Evolutionary conservation across 371 early-diverging fungal species (phyloP), one percentile per base, ranked within the genome.

Genomic region (Mortierella sp.): DNA sequence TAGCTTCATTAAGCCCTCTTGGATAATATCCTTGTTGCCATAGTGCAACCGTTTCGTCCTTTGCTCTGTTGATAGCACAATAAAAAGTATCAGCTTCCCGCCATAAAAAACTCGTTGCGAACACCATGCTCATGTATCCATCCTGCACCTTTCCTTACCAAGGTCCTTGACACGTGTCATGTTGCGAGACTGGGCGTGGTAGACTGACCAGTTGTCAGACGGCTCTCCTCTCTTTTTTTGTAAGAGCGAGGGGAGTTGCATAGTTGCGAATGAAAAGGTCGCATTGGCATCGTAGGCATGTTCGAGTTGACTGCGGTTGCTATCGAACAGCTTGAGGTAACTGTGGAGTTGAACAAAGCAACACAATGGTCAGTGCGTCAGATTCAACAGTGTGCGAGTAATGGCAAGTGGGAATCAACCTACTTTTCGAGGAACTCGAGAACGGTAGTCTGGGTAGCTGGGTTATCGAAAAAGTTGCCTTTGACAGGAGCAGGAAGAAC

Each of bases 341-440:
- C 76, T 74, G 53, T 3, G 19, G 14, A 27, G 13, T 8, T 9
- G 21, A 51, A 12, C 23, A 23, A 39, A 21, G 30, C 34, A 10
- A 34, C 4, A 34, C 34, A 34, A 34, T 34, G 7, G 34, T 34
- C 34, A 34, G 34, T 34, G 10, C 4, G 34, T 7, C 10, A 34
- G 34, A 34, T 10, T 34, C 34, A 34, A 28, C 31, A 31, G 19
- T 5, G 2, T 28, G 26, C 43, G 58, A 21, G 30, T 46, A 2
- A 24, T 10, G 30, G 28, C n/a, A 46, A 34, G 26, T 9, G 10
- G 21, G 39, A 34, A 41, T 8, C 24, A 53, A 24, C 64, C 6
- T 48, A 68, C 74, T 52, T 61, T 6, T 61, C 58, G 14, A 74
- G 56, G 42, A 74, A 74, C 28, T 60, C 74, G 10, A 68, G 42